phyloP scores from a whole-genome alignment of 208 protist species.

The Naegleria fowleri region DNA sequence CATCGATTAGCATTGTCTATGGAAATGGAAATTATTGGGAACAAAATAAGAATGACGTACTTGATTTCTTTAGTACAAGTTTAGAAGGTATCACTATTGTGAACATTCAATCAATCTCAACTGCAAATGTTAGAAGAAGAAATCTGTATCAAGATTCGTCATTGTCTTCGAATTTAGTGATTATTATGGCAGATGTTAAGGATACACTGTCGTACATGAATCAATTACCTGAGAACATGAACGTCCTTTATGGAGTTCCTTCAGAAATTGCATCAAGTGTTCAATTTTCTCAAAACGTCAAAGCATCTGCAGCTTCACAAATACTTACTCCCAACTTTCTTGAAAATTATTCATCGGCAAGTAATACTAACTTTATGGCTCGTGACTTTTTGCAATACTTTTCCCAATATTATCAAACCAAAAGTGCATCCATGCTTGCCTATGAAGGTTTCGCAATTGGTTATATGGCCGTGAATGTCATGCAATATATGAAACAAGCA shows the following conservation, averaged over 20 bases:
- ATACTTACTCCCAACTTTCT: not conserved
- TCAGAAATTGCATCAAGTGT: not conserved
- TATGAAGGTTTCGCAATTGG: not conserved
- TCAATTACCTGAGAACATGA: no score
- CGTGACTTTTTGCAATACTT: not conserved
- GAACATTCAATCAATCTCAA: not conserved
- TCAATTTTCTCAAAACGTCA: not conserved
- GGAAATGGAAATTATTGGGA: not conserved
- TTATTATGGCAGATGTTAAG: no score
- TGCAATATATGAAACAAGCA: not conserved
- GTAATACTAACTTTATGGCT: not conserved
- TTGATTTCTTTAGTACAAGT: not conserved
- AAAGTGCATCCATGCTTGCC: not conserved
- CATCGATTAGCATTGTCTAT: not conserved
- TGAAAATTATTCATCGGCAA: not conserved
- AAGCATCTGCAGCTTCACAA: not conserved
- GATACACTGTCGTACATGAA: no score
- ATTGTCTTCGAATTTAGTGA: no score
- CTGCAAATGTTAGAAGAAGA: not conserved
- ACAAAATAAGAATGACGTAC: not conserved
- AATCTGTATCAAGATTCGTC: no score
- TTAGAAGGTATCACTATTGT: not conserved
- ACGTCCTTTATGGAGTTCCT: not conserved
- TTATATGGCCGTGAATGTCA: not conserved
- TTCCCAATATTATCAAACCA: not conserved